Conservation (phyloP, 2,329 filamentous ascomycete genomes). For the Colletotrichum sojae region DNA sequence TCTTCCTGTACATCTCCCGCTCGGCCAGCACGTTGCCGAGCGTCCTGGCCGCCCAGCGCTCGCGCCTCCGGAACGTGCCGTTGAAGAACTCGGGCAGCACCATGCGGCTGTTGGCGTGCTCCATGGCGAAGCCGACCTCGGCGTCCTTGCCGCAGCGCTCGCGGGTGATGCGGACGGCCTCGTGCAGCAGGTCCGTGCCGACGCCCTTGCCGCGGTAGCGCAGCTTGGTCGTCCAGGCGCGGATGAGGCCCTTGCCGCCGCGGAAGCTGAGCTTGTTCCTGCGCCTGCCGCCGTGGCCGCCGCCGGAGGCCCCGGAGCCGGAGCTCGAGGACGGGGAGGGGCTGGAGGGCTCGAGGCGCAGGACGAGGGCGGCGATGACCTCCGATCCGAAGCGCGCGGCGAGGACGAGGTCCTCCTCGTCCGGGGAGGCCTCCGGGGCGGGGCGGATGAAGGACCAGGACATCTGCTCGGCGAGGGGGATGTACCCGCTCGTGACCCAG, state of each 20-base stretch:
- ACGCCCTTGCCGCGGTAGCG: constrained; percentile 80
- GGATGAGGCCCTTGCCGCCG: constrained; percentile 78
- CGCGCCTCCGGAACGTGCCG: constrained; percentile 69
- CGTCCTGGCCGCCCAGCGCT: constrained; percentile 69
- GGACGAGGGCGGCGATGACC: constrained; percentile 79
- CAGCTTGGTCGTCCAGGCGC: constrained; percentile 84
- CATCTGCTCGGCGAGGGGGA: constrained; percentile 72
- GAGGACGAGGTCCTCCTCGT: constrained; percentile 70
- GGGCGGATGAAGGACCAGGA: constrained; percentile 73
- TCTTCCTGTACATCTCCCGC: constrained; percentile 63
- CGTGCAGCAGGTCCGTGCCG: constrained; percentile 79
- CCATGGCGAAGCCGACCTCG: constrained; percentile 78
- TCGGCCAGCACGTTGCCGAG: constrained; percentile 66
- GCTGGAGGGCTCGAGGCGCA: constrained; percentile 71
- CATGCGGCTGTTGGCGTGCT: constrained; percentile 82
- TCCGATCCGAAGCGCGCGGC: constrained; percentile 77
- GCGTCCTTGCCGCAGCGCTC: constrained; percentile 78
- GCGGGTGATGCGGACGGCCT: constrained; percentile 77
- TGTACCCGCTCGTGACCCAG: constrained; percentile 73
- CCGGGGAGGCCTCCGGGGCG: constrained; percentile 45
- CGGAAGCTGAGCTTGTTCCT: constrained; percentile 58
- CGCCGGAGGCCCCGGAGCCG: constrained; percentile 36
- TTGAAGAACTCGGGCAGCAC: constrained; percentile 76
- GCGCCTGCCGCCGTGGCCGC: constrained; percentile 49
- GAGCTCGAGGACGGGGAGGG: constrained; percentile 21